phyloP scores from a whole-genome alignment of 148 eudicot species.

The Chenopodium quinoa region DNA sequence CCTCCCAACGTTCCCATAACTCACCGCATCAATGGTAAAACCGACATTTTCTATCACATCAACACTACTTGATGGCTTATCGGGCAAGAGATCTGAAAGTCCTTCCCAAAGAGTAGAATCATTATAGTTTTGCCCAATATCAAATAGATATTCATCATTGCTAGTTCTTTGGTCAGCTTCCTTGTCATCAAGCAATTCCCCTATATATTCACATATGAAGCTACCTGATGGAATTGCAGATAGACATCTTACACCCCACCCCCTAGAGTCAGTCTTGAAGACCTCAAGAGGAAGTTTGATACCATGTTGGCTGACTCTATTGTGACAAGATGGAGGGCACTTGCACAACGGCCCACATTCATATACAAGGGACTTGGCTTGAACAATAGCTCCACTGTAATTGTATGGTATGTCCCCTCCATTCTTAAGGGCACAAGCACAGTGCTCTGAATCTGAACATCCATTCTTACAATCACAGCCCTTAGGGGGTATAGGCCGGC shows the following conservation, averaged over 20 bases:
- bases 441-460: constrained; percentile 59
- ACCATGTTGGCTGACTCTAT: constrained; percentile 85
- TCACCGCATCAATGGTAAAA: constrained; percentile 79
- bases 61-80: constrained; percentile 19
- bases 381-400: constrained; percentile 65
- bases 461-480: constrained; percentile 68
- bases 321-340: constrained; percentile 77
- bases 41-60: constrained; percentile 49
- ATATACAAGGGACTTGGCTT: constrained; percentile 69
- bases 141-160: constrained; percentile 81
- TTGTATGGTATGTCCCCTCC: constrained; percentile 86
- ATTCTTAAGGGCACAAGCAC: constrained; percentile 63
- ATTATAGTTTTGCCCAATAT: constrained; percentile 73
- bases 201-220: constrained; percentile 90
- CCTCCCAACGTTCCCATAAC: constrained; percentile 71
- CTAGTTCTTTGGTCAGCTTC: constrained; percentile 78
- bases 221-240: constrained; percentile 79
- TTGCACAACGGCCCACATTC: constrained; percentile 88
- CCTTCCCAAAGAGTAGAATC: constrained; percentile 44
- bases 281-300: constrained; percentile 70
- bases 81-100: constrained; percentile 35
- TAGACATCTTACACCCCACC: constrained; percentile 88
- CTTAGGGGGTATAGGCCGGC: constrained; percentile 36
- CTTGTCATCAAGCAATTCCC: constrained; percentile 80
- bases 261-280: constrained; percentile 76